Evolutionary conservation across 2,329 filamentous ascomycete genomes (phyloP).

Genomic region (Pestalotiopsis sp.): DNA sequence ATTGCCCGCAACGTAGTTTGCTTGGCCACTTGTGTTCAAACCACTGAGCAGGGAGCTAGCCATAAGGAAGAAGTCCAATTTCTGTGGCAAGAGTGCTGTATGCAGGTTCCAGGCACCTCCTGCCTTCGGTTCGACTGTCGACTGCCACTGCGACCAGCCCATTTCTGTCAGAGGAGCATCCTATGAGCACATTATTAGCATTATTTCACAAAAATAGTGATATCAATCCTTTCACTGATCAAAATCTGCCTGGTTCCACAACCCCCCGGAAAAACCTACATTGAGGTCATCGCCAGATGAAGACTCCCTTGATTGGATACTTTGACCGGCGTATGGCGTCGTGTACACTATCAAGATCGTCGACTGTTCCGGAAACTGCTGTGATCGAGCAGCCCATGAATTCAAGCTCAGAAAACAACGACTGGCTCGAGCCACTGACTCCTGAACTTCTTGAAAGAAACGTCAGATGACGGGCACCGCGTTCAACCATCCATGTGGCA

Average conservation of each 20-base stretch:
- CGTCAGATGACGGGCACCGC: conserved; percentile 31
- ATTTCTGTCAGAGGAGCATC: conserved; percentile 37
- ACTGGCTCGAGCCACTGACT: conserved; percentile 14
- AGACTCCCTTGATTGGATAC: conserved; percentile 33
- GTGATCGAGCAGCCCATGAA: conserved; percentile 25
- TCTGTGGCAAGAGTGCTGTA: conserved; percentile 14
- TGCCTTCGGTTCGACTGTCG: conserved; percentile 39
- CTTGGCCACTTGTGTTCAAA: conserved; percentile 23
- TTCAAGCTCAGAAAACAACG: conserved; percentile 23
- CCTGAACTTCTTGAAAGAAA: conserved; percentile 30
- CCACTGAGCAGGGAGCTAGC: conserved; percentile 22
- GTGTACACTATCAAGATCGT: conserved; percentile 12
- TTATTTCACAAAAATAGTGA: background rate
- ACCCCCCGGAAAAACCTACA: conserved; percentile 15
- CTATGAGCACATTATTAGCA: conserved; percentile 13
- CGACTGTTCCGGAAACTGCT: conserved; percentile 22
- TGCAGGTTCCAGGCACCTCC: conserved; percentile 46
- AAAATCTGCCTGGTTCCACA: no score
- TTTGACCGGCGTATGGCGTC: no score
- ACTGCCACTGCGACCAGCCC: conserved; percentile 37
- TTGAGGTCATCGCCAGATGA: conserved; percentile 45
- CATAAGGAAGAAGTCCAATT: conserved; percentile 33
- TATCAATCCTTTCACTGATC: background rate
- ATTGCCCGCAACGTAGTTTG: conserved; percentile 33
- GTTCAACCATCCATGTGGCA: conserved; percentile 28